Base-by-base conservation (phyloP, 768 basidiomycete species). In the Leccinum truebloodii region DNA sequence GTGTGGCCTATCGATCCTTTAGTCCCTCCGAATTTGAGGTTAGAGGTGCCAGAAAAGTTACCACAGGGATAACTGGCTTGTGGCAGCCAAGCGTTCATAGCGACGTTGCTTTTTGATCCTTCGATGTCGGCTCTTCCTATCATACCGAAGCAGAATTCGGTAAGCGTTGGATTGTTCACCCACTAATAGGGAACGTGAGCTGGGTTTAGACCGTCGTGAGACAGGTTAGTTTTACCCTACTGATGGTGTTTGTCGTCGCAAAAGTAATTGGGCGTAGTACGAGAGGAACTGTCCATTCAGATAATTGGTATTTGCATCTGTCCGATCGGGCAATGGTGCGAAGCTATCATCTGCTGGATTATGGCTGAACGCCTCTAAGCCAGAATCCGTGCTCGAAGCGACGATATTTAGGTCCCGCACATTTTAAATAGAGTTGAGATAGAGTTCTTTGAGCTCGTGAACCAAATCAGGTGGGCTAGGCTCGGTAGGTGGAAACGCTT, bases 151-250 rank as follows among this genome's bases (percentile, higher is more conserved):
- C 84, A 86, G 83, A 86, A 86, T 85, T 86, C 82, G 81, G 83
- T 85, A 86, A 86, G 84, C 81, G 82, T 86, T 86, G 85, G 85
- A 87, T 86, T 86, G 84, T 87, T 87, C 86, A 87, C 85, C 85
- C 85, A 83, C 80, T 81, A 85, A 86, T 86, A 86, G 85, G 86
- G 84, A 87, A 85, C 81, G 81, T 86, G 85, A 86, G 85, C 85
- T 86, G 85, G 85, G 85, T 86, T 87, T 87, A 86, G 86, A 86
- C 86, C 83, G 81, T 87, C 82, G 83, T 87, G 86, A 86, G 86
- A 88, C 85, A 87, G 86, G 85, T 87, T 88, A 87, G 85, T 88
- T 87, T 87, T 88, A 87, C 86, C 84, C 85, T 88, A 86, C 84
- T 87, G 84, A 86, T 87, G 86, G 81, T 83, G 83, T 62, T 73